These are phyloP conservation scores for Onygenales sp. DNA, from an alignment of 2,329 filamentous ascomycete species.

Conservation along the genomic window DNA sequence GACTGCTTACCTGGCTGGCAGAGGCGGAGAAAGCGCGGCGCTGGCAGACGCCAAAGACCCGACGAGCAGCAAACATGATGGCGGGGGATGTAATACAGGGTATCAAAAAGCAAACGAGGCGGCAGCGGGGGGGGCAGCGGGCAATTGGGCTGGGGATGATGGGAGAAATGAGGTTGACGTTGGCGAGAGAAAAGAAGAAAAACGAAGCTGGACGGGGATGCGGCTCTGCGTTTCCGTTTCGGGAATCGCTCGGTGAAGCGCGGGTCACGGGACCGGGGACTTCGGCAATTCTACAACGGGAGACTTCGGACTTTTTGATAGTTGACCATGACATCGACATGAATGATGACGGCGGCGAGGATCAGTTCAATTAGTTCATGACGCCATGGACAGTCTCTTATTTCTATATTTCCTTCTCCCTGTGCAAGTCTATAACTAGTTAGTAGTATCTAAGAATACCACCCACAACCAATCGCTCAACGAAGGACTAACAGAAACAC, in stretches of 20 bases:
- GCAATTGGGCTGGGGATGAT: conserved; percentile 8
- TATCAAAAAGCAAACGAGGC: conserved; percentile 1
- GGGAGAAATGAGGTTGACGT: conserved; percentile 7
- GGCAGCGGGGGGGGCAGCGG: conserved; percentile 1
- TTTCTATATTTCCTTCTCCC: no score
- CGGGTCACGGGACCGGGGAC: neutral
- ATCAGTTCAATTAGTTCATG: no score
- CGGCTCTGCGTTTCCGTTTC: neutral
- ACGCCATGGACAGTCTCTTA: no score
- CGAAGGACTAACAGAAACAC: no score
- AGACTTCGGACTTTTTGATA: neutral
- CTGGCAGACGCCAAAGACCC: conserved; percentile 49
- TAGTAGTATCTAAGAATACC: no score
- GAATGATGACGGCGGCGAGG: neutral
- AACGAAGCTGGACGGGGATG: neutral
- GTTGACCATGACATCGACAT: neutral
- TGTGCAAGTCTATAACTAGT: no score
- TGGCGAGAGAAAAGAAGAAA: neutral
- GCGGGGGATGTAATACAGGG: conserved; percentile 9
- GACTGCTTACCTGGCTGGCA: conserved; percentile 58
- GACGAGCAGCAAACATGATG: conserved; percentile 67
- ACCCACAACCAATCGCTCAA: no score
- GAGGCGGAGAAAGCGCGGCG: conserved; percentile 73
- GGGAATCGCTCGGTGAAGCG: neutral
- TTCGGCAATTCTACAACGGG: neutral